A percentile compares a stretch with the other conserved stretches of the same genome.
phyloP scores from a whole-genome alignment of 106 monocot species.

The Acanthochlamys bracteata region DNA sequence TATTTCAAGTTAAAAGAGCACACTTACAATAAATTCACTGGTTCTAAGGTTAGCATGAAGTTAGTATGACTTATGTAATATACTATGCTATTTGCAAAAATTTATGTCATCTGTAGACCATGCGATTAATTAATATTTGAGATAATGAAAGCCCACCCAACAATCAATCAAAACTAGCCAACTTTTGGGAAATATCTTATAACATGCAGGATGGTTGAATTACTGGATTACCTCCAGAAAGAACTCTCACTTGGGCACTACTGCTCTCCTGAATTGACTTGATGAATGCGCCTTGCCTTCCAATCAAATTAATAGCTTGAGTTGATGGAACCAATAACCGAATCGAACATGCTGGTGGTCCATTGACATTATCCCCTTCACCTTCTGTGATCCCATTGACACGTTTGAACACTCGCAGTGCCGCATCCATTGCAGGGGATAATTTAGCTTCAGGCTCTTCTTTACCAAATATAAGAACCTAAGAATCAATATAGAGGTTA shows the following conservation, averaged over 20 bases:
- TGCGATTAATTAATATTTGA: background rate
- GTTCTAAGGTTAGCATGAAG: no score
- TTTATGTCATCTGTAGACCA: background rate
- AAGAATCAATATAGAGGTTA: constrained; percentile 3
- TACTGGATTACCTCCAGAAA: constrained; percentile 67
- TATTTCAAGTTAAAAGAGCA: no score
- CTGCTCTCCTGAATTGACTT: constrained; percentile 77
- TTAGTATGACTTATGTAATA: background rate
- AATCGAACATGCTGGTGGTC: constrained; percentile 29
- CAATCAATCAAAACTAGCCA: background rate
- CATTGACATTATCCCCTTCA: constrained; percentile 22
- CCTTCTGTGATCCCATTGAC: constrained; percentile 47
- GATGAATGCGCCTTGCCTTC: constrained; percentile 68
- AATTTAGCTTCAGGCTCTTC: constrained; percentile 71
- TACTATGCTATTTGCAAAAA: background rate
- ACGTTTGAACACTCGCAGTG: constrained; percentile 68
- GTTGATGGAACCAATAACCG: constrained; percentile 56
- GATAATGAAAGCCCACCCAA: background rate
- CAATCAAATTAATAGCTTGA: constrained; percentile 80
- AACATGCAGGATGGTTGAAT: background rate
- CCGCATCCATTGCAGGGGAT: constrained; percentile 83
- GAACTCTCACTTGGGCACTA: constrained; percentile 53
- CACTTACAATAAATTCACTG: no score
- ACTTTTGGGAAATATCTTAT: background rate
- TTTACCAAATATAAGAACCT: constrained; percentile 82